A percentile compares a stretch with the other conserved stretches of the same genome.
Evolutionary conservation across 139 green algal genomes (phyloP).

Genomic region (Coccomyxa sp.): DNA sequence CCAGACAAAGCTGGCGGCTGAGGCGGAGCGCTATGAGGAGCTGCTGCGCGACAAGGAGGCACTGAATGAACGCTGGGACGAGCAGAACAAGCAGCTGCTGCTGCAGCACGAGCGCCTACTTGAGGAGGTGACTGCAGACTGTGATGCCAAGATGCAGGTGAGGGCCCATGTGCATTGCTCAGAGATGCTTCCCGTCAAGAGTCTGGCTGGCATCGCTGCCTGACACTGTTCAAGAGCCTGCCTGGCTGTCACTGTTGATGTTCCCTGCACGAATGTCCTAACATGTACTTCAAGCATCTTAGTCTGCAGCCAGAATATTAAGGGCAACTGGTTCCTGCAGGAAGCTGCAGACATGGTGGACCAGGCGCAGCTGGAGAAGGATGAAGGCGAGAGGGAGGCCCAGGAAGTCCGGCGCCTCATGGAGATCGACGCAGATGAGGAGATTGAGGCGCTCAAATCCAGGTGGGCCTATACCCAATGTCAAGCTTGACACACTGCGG

Average conservation of each 20-base stretch:
- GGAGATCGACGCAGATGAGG: constrained; percentile 84
- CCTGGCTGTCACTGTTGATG: neutral
- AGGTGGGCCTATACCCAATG: too few species aligned
- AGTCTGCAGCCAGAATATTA: too few species aligned
- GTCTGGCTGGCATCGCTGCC: neutral
- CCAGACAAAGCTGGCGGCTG: constrained; percentile 78
- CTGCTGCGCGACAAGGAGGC: constrained; percentile 72
- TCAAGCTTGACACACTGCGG: too few species aligned
- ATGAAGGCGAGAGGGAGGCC: constrained; percentile 27
- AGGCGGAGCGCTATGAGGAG: constrained; percentile 73
- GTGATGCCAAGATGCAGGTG: constrained; percentile 69
- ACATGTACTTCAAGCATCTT: too few species aligned
- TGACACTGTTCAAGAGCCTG: neutral
- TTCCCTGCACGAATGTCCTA: neutral
- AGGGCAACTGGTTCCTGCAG: constrained; percentile 21
- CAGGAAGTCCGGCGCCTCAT: constrained; percentile 82
- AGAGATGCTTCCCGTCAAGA: neutral
- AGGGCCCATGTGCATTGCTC: neutral
- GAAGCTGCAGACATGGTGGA: constrained; percentile 59
- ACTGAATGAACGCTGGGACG: constrained; percentile 73
- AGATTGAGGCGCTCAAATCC: too few species aligned
- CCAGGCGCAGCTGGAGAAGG: constrained; percentile 51
- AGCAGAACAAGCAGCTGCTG: constrained; percentile 78
- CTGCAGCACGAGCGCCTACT: constrained; percentile 80
- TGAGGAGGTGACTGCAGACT: constrained; percentile 78